Conservation (phyloP, 2,329 filamentous ascomycete species). For the Aspergillus pseudoglaucus region DNA sequence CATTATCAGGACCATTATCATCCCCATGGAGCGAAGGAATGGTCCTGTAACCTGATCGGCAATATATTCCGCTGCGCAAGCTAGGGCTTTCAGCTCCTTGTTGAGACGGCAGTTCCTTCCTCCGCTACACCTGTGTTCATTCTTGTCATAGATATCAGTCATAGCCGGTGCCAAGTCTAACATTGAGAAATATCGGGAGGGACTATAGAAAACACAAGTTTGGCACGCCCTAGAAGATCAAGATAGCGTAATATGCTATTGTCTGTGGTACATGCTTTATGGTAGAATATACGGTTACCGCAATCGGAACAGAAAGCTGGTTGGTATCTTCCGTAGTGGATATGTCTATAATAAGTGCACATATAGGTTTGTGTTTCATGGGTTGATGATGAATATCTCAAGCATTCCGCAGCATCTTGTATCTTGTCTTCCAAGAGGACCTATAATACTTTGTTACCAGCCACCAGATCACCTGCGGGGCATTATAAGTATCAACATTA, state of each 20-base stretch:
- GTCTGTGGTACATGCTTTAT: conserved; percentile 2
- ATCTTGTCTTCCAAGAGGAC: not conserved
- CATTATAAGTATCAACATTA: not conserved
- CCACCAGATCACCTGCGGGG: not conserved
- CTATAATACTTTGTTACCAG: not conserved
- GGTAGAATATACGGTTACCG: not conserved
- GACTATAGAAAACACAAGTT: conserved; percentile 1
- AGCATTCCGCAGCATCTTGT: not conserved
- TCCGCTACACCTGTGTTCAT: not conserved
- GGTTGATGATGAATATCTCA: too few relatives aligned
- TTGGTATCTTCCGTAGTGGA: not conserved
- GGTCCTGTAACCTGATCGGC: not conserved
- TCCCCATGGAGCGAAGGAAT: not conserved
- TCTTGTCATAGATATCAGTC: not conserved
- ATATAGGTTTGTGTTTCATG: not conserved
- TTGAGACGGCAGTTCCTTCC: not conserved
- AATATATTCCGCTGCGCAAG: not conserved
- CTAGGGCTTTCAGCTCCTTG: not conserved
- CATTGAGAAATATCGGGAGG: not conserved
- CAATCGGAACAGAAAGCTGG: not conserved
- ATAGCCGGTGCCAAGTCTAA: not conserved
- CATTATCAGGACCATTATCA: too few relatives aligned
- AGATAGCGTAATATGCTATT: conserved; percentile 1
- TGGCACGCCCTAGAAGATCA: not conserved
- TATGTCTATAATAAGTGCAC: not conserved